Evolutionary conservation across 805 yeast species (phyloP).

Genomic region (Saccharomycopsis fermentans): DNA sequence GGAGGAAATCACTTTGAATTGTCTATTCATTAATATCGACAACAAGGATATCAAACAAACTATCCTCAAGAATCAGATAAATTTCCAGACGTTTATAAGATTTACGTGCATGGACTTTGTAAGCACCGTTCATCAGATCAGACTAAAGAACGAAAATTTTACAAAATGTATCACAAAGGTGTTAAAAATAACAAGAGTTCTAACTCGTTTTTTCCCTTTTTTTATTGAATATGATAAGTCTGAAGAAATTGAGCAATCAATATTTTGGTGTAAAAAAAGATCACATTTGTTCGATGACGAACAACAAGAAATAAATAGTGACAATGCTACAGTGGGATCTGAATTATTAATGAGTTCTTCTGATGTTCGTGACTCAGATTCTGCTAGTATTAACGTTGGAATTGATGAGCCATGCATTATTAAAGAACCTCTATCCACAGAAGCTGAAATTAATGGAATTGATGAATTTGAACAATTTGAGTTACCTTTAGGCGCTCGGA

Average conservation of each 20-base stretch:
- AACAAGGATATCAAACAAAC: neutral
- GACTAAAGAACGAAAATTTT: neutral
- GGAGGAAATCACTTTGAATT: neutral
- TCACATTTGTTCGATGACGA: neutral
- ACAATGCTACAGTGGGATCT: slow-evolving; percentile 9
- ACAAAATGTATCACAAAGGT: neutral
- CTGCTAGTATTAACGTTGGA: slow-evolving; percentile 4
- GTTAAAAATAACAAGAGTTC: neutral
- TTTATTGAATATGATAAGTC: slow-evolving; percentile 5
- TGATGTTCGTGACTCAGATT: neutral
- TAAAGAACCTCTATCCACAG: neutral
- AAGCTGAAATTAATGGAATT: neutral
- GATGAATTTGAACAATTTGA: neutral
- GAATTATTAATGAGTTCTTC: neutral
- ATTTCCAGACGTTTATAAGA: neutral
- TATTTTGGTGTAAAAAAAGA: slow-evolving; percentile 9
- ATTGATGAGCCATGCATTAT: neutral
- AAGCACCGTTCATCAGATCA: neutral
- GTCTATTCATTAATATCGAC: neutral
- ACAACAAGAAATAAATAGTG: neutral
- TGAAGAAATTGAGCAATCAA: neutral
- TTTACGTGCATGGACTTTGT: neutral
- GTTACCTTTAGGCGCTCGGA: slow-evolving; percentile 29
- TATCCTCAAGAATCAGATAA: neutral
- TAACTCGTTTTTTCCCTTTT: slow-evolving; percentile 11